Percentiles rank a stretch among this genome's conserved stretches.
Evolutionary conservation across 805 yeast species (phyloP).

Genomic region (Saturnispora bothae): DNA sequence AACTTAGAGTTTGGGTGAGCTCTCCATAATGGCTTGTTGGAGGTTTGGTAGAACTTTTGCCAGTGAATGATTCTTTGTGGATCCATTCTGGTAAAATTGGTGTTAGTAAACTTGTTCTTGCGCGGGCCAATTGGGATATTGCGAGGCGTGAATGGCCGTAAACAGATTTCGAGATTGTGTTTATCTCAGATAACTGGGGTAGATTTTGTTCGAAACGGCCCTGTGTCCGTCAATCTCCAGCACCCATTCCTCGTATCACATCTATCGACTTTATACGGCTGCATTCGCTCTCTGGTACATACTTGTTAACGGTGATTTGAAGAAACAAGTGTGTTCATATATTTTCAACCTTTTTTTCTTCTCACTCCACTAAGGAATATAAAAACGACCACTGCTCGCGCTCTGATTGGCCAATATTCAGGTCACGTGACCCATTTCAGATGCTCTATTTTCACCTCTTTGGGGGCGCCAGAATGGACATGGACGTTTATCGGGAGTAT

Average conservation of each 20-base stretch:
- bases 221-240: no score
- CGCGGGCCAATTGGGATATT: no score
- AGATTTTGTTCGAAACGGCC: no score
- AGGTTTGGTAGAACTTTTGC: conserved; percentile 48
- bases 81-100: conserved; percentile 10
- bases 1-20: conserved; percentile 58
- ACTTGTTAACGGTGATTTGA: background rate
- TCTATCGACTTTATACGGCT: background rate
- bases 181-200: no score
- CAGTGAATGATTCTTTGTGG: conserved; percentile 36
- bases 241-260: background rate
- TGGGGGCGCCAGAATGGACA: background rate
- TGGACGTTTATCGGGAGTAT: background rate
- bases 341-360: background rate
- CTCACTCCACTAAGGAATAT: conserved; percentile 3
- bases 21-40: conserved; percentile 47
- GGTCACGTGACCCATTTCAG: conserved; percentile 8
- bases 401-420: background rate
- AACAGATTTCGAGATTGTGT: no score
- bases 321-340: background rate
- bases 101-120: background rate
- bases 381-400: background rate
- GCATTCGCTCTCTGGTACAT: background rate
- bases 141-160: no score
- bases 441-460: no score